phyloP scores from a whole-genome alignment of 2,329 filamentous ascomycete species.

The Verticillium dahliae region DNA sequence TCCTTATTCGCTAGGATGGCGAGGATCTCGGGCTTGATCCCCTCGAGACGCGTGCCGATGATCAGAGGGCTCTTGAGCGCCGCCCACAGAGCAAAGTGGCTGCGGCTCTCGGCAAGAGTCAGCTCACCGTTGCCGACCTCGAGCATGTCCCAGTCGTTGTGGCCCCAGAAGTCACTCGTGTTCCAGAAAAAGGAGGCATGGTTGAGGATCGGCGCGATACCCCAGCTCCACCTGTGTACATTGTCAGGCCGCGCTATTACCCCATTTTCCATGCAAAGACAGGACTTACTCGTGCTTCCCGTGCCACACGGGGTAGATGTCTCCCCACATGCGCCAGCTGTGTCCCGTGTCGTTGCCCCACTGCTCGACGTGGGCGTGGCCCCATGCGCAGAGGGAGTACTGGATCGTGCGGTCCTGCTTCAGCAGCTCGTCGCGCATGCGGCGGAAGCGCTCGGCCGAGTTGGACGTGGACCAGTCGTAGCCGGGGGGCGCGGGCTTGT shows the following conservation, averaged over 20 bases:
- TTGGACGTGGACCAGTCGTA: conserved; percentile 44
- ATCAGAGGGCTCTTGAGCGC: conserved; percentile 42
- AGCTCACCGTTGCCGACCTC: conserved; percentile 44
- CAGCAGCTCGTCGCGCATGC: conserved; percentile 46
- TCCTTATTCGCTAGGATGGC: conserved; percentile 34
- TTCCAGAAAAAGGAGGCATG: conserved; percentile 39
- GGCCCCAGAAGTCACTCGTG: conserved; percentile 38
- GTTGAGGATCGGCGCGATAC: conserved; percentile 34
- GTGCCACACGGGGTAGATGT: conserved; percentile 32
- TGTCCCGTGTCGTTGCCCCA: conserved; percentile 44
- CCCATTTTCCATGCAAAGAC: no score
- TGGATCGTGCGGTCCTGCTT: conserved; percentile 37
- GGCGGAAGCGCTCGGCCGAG: conserved; percentile 36
- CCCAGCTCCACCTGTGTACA: conserved; percentile 11
- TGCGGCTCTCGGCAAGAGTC: conserved; percentile 35
- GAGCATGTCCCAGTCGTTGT: conserved; percentile 44
- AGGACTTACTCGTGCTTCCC: conserved; percentile 10
- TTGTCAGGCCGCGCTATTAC: background rate
- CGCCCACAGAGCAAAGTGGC: conserved; percentile 46
- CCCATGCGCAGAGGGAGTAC: conserved; percentile 49
- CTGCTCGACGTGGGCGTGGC: conserved; percentile 37
- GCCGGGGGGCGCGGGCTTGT: conserved; percentile 33
- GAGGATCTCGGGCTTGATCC: conserved; percentile 26
- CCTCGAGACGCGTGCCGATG: conserved; percentile 35
- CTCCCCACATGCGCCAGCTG: conserved; percentile 37